phyloP scores from a whole-genome alignment of 805 yeast genomes.

The Wickerhamiella bombiphila region DNA sequence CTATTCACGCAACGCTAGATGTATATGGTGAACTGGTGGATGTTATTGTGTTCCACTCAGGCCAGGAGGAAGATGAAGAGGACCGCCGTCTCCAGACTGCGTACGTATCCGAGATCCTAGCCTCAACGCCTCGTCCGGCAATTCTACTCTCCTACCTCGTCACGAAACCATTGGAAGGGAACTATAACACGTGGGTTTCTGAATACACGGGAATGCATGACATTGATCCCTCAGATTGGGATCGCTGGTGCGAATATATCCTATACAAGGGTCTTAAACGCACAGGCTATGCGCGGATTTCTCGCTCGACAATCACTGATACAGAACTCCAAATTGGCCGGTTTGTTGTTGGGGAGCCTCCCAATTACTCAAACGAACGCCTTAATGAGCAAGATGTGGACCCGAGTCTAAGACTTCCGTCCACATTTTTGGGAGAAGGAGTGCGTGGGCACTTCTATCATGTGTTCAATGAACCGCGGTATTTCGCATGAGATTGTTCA shows the following conservation, averaged over 20 bases:
- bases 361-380: slow-evolving; percentile 41
- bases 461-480: slow-evolving; percentile 88
- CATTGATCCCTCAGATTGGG: slow-evolving; percentile 74
- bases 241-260: slow-evolving; percentile 97
- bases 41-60: slow-evolving; percentile 92
- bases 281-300: slow-evolving; percentile 85
- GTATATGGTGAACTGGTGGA: slow-evolving; percentile 80
- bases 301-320: slow-evolving; percentile 88
- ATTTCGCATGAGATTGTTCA: no score
- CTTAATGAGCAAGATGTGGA: slow-evolving; percentile 43
- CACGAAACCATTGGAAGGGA: slow-evolving; percentile 73
- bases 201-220: slow-evolving; percentile 77
- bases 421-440: slow-evolving; percentile 71
- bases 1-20: slow-evolving; percentile 88
- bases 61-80: slow-evolving; percentile 94
- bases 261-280: slow-evolving; percentile 74
- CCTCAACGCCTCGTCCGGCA: slow-evolving; percentile 64
- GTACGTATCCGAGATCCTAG: slow-evolving; percentile 63
- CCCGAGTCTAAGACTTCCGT: slow-evolving; percentile 59
- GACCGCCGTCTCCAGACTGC: slow-evolving; percentile 80
- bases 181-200: slow-evolving; percentile 83
- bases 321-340: slow-evolving; percentile 94
- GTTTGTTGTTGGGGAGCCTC: slow-evolving; percentile 42
- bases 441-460: slow-evolving; percentile 88
- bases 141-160: slow-evolving; percentile 81